A percentile compares a stretch with the other conserved stretches of the same genome.
phyloP scores from a whole-genome alignment of 306 rosid species.

The Urtica urens region DNA sequence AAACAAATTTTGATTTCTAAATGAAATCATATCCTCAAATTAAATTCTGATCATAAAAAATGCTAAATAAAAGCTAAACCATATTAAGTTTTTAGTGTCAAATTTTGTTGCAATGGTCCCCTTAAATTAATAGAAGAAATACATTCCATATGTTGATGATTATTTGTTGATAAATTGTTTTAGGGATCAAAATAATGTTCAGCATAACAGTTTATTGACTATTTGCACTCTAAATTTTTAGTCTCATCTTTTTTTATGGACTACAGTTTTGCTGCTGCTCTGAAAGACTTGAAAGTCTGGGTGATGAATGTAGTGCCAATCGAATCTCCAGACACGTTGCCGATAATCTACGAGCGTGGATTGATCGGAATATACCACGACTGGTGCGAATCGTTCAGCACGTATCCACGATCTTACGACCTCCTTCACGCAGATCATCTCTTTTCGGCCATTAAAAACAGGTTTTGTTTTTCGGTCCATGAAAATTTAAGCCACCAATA shows the following conservation, averaged over 20 bases:
- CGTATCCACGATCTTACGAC: conserved; percentile 77
- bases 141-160: too few relatives aligned
- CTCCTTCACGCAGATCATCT: conserved; percentile 71
- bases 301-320: conserved; percentile 75
- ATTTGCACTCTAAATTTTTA: not conserved
- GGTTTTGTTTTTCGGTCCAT: conserved; percentile 27
- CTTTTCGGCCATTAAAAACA: conserved; percentile 41
- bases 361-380: conserved; percentile 70
- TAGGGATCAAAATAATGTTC: too few relatives aligned
- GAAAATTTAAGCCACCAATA: too few relatives aligned
- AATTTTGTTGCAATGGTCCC: too few relatives aligned
- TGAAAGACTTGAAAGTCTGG: conserved; percentile 50
- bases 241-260: not conserved
- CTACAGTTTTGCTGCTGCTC: conserved; percentile 73
- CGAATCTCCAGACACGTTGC: conserved; percentile 59
- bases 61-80: too few relatives aligned
- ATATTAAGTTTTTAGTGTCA: too few relatives aligned
- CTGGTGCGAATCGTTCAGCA: conserved; percentile 78
- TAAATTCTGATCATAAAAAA: too few relatives aligned
- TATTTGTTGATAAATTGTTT: too few relatives aligned
- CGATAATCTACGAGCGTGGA: conserved; percentile 73
- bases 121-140: too few relatives aligned
- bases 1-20: too few relatives aligned
- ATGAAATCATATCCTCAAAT: too few relatives aligned
- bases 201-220: not conserved